phyloP scores from a whole-genome alignment of 2,329 filamentous ascomycete species.

The Diaporthe batatas region DNA sequence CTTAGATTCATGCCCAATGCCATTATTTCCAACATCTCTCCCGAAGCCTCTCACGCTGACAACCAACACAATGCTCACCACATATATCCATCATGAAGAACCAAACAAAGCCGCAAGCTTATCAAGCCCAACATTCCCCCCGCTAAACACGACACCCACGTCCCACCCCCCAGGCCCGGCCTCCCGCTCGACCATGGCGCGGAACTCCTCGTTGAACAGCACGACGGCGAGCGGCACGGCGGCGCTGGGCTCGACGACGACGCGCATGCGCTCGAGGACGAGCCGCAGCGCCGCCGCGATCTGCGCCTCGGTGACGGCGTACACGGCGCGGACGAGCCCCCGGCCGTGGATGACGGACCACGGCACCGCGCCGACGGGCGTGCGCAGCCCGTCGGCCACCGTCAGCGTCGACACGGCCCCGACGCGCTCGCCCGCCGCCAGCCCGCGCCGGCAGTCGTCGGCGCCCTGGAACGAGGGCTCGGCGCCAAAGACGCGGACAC shows the following conservation, averaged over 20 bases:
- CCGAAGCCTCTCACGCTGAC: background rate
- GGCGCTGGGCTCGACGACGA: constrained; percentile 89
- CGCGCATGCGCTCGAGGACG: constrained; percentile 88
- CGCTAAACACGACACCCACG: constrained; percentile 70
- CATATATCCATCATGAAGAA: background rate
- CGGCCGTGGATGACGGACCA: constrained; percentile 83
- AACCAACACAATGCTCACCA: no score
- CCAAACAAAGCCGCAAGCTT: constrained; percentile 65
- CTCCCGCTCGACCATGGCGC: constrained; percentile 76
- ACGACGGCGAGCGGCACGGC: constrained; percentile 87
- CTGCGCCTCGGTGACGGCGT: constrained; percentile 83
- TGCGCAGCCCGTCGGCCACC: constrained; percentile 89
- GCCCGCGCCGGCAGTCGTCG: constrained; percentile 83
- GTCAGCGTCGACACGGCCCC: constrained; percentile 80
- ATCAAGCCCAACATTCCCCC: constrained; percentile 71
- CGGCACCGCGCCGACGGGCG: constrained; percentile 81
- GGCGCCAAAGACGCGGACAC: constrained; percentile 84
- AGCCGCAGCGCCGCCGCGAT: constrained; percentile 82
- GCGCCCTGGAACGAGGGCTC: constrained; percentile 87
- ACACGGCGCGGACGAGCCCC: constrained; percentile 77
- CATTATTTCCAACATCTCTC: no score
- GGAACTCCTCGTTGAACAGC: constrained; percentile 88
- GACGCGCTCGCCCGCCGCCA: constrained; percentile 74
- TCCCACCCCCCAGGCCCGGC: constrained; percentile 82
- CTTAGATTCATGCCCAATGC: background rate